Base-by-base conservation (phyloP, 306 rosid genomes). In the Cucurbita maxima region DNA sequence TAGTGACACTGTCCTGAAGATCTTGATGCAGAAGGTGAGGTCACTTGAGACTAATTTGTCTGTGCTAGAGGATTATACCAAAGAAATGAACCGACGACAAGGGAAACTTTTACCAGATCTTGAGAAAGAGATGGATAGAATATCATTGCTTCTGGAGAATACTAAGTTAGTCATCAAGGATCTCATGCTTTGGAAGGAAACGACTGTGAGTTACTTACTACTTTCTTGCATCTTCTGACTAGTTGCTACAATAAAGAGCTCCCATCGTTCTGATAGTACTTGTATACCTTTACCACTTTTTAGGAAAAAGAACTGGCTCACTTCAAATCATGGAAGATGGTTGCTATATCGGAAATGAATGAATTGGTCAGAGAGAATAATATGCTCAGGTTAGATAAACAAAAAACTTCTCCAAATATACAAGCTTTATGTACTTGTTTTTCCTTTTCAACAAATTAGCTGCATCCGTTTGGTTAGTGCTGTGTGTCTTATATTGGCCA, bases 11-110 rank as follows among this genome's bases (percentile, higher is more conserved):
- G 92, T 92, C 57, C 86, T 92, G 76, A 92, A 86, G 91, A 92
- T 92, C 82, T 84, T 92, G 90, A 88, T 90, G 96, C 93, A 92
- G 83, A 92, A 90, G 78, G 91, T 92, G 76, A 84, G 84, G 78
- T 81, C 91, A 44, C 83, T 88, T 43, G 98, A 90, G 78, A 77
- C 85, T 70, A 88, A 86, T 77, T 83, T 92, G 77, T 85, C 96
- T 14, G 84, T 84, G 47, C 58, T 92, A 38, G 96, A 90, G 82
- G 86, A 86, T 47, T 84, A 82, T 67, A 71, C 84, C 82, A 88
- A 90, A 81, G 98, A 90, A 77, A 74, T 86, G 79, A 87, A 84
- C 72, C 80, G 76, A 62, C 87, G 79, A 80, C 92, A 83, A 76
- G 83, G 76, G 4, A 81, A 72, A 54, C 69, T 79, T 14, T 71